phyloP scores from a whole-genome alignment of 345 rosid genomes.

The Citropsis articulata region DNA sequence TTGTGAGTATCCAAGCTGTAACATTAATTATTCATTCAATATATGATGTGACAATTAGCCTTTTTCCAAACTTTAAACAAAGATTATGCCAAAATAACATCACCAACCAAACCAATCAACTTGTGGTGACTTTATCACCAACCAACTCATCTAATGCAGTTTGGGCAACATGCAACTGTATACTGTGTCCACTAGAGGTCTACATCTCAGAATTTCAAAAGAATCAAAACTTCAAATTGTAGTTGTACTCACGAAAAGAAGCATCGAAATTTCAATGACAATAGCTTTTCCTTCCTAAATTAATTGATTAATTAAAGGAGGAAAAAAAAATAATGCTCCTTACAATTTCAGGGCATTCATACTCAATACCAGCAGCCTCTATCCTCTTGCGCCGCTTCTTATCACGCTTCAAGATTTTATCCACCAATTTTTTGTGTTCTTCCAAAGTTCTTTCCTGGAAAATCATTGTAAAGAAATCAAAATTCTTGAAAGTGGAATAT shows the following conservation, averaged over 20 bases:
- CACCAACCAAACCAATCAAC: neutral
- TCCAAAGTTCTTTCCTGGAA: slow-evolving; percentile 84
- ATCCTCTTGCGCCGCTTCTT: slow-evolving; percentile 64
- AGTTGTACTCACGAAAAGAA: neutral
- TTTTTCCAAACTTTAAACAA: neutral
- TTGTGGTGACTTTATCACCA: neutral
- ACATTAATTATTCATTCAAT: neutral
- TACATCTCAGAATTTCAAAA: neutral
- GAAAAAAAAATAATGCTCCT: slow-evolving; percentile 25
- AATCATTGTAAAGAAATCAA: neutral
- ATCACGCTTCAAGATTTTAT: slow-evolving; percentile 61
- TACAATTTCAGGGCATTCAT: slow-evolving; percentile 87
- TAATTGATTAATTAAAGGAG: no score
- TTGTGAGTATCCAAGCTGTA: neutral
- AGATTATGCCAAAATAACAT: neutral
- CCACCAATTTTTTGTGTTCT: slow-evolving; percentile 71
- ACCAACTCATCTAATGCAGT: neutral
- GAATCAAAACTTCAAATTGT: neutral
- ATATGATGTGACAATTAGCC: neutral
- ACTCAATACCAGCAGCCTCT: slow-evolving; percentile 78
- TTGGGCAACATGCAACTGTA: neutral
- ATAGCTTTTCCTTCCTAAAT: neutral
- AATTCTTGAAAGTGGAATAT: neutral
- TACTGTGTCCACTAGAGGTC: neutral
- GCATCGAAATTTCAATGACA: neutral